Base-by-base conservation (phyloP, 331 rosid genomes). In the Phaseolus coccineus region DNA sequence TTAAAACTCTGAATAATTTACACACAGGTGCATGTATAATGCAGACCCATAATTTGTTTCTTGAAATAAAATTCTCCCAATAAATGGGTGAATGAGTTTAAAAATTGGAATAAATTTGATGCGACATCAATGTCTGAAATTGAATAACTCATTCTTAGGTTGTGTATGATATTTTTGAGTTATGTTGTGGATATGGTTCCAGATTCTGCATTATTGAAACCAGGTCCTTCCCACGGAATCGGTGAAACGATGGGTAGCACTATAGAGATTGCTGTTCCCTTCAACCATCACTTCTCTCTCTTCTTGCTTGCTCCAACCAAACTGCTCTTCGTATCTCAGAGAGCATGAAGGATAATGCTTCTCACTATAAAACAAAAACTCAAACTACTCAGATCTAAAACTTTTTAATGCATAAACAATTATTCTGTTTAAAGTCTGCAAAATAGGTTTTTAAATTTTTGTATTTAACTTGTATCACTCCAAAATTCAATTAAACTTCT, bases 201-300 rank as follows among this genome's bases (percentile, higher is more conserved):
- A 13, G 84, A 44, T 71, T 79, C 65, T 71, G 76, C 35, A 82
- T 69, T 74, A 69, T 69, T 84, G 80, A 65, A n/a, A 42, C 13
- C 55, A 81, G 5, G 73, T 35, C 1, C n/a, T 30, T 70, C 35
- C 55, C 56, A 57, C 15, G 14, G 69, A 74, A 52, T 55, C 40
- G 46, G 15, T 52, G 31, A 63, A 73, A 64, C 35, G 55, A 30
- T 40, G 30, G 57, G 28, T 5, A 68, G 74, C 74, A 52, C 19
- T 6, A 27, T 56, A 25, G 65, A 37, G 19, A 62, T 70, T 16
- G 69, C 19, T 76, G 74, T 61, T 48, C 33, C 10, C 62, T 50
- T 76, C 73, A 50, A 16, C 68, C 66, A 75, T 76, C 19, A 19
- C 62, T 70, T 62, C 30, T 28, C 39, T 61, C 37, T 44, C 33